Base-by-base conservation (phyloP, 2,329 filamentous ascomycete genomes). In the Fusarium gaditjirri region DNA sequence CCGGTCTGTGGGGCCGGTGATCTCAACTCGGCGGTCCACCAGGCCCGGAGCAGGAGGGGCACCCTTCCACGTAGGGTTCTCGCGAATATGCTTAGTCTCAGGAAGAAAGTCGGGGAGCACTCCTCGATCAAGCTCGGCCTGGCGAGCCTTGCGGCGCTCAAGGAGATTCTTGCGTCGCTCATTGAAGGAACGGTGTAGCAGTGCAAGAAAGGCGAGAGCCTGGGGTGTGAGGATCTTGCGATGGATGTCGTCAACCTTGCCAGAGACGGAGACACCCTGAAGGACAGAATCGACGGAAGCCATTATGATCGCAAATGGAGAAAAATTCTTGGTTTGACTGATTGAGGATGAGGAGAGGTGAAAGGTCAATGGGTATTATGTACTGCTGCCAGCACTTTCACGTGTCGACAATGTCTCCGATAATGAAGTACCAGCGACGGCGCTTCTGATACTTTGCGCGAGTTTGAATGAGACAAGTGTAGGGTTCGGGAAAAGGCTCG, bases 141-240 rank as follows among this genome's bases (percentile, higher is more conserved):
- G 96, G 80, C 95, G 93, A 75, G 92, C 86, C 77, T 92, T 89
- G 78, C 96, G 94, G 79, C 94, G 91, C 85, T 98, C 92, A 60
- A 99, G 90, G 46, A 99, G 90, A 53, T 88, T 87, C 87, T 97
- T 97, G 84, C 96, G 93, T 61, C 92, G 95, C 72, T 83, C 85
- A 83, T 98, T 97, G 89, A 98, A 98, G 73, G 94, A 94, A 80
- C 95, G 92, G 86, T 99, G 96, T 78, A 99, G 90, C 73, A 98
- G 91, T 41, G 95, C 93, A 68, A 99, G 90, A 87, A 98, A 99
- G 71, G 94, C 93, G 73, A 94, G 91, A 61, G 95, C 95, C 74
- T 97, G 90, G 77, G 94, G 95, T 71, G 91, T 97, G 74, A 98
- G 89, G 81, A 99, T 97, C 88, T 97, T 95, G 85, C 90, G 91